Evolutionary conservation across 129 eudicot species (phyloP).

Genomic region (Oenanthe sinensis): DNA sequence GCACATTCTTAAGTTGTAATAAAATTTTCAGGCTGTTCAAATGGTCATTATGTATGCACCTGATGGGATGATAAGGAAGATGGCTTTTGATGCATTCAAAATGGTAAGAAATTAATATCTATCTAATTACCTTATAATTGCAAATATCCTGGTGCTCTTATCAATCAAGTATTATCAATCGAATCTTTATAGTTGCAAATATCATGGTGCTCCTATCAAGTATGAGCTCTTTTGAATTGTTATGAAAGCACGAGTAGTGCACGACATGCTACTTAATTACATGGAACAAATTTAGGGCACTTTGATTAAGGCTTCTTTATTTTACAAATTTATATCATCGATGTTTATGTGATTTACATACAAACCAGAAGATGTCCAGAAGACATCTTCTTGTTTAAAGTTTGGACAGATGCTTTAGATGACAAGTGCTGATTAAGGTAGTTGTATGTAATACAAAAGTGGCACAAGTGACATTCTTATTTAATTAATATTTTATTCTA

Average conservation of each 20-base stretch:
- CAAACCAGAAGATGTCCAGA: not conserved
- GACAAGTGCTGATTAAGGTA: not conserved
- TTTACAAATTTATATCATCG: not conserved
- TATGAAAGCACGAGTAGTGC: not conserved
- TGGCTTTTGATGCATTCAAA: slow-evolving; percentile 60
- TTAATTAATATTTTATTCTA: not conserved
- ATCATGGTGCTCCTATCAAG: not conserved
- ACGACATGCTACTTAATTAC: not conserved
- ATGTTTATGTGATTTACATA: not conserved
- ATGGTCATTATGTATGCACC: slow-evolving; percentile 80
- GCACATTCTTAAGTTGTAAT: slow-evolving; percentile 11
- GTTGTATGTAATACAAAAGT: not conserved
- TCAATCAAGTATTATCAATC: not conserved
- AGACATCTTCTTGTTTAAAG: not conserved
- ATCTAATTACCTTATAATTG: slow-evolving; percentile 6
- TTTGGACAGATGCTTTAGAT: not conserved
- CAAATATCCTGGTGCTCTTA: not conserved
- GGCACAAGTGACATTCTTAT: not conserved
- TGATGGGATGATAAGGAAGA: slow-evolving; percentile 50
- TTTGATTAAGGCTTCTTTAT: not conserved
- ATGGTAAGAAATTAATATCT: slow-evolving; percentile 38
- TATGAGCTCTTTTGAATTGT: not conserved
- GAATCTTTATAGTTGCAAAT: not conserved
- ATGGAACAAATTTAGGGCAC: not conserved
- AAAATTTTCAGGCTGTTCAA: slow-evolving; percentile 55